Base-by-base conservation (phyloP, 257 asterid genomes). In the Avicennia marina region DNA sequence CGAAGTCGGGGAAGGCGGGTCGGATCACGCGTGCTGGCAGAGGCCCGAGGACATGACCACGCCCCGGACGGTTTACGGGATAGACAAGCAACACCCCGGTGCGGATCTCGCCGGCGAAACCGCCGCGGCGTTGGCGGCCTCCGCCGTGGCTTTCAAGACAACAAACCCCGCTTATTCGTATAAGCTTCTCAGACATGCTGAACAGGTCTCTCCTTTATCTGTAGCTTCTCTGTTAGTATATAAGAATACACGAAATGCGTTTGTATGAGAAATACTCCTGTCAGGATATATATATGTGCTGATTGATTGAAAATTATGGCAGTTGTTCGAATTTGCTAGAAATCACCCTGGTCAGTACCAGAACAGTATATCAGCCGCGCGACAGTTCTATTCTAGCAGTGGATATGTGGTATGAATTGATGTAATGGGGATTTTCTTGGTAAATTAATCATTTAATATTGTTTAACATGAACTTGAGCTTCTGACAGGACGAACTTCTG, bases 41-140 rank as follows among this genome's bases (percentile, higher is more conserved):
- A 67, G 95, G 49, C 89, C 95, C 6, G 95, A 86, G 47, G 93
- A 83, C 49, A 86, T 86, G 93, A 65, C 87, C 2, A 86, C 89
- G 0, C 73, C 85, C 0, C 58, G 93, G 16, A 39, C 49, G 0
- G 59, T 44, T 1, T 83, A 72, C 48, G 42, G 13, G 63, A 69
- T 86, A 1, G 79, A 83, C 13, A 72, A 36, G 15, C 67, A 75
- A 1, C 71, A 74, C 17, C 94, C 94, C 0, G 96, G 96, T 3
- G 33, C 94, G 3, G 96, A 87, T 48, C 79, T 82, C 1, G 89
- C 94, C 4, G 91, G 75, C 0, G 96, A 84, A 54, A 65, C 94
- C 0, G 87, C 96, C 0, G 89, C 96, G 0, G 84, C 89, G 0
- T 32, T 83, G 0, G 86, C 95, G 0, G 88, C 87, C 2, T 77